Evolutionary conservation across 257 asterid genomes (phyloP), one percentile per base, ranked within the genome.

Genomic region (Paulownia fortunei): DNA sequence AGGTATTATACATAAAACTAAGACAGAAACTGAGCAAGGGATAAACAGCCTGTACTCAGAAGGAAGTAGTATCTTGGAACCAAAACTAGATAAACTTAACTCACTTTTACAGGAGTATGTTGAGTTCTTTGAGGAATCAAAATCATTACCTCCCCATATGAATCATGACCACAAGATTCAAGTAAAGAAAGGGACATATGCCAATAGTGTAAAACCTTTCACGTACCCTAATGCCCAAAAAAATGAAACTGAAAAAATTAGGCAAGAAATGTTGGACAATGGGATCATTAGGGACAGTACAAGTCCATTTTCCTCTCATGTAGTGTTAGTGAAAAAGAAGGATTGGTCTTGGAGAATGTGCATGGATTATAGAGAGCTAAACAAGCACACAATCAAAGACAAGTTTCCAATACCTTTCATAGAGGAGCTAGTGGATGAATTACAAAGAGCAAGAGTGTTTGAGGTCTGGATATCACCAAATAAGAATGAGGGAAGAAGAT

Each of bases 191-290:
- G 74, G 44, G 0, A 4, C 58, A 0, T 0, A 24, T 0, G 8
- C 74, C 0, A 5, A 24, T 2, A 23, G 3, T 2, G 10, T 23
- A 6, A 0, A 34, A 2, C 67, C 78, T 0, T 60, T 61, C 1
- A 27, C 78, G 5, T 72, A 70, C 42, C 67, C 61, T 30, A 6
- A 8, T 44, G n/a, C n/a, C n/a, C 56, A 70, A 16, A 70, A 62
- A 7, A 47, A 70, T 47, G 44, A 16, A 4, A 78, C 61, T 6
- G 82, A 78, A 5, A 47, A 30, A 8, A 44, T 78, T 10, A 30
- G 70, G 1, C 8, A 44, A 2, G 72, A 70, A 1, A 46, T 71
- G 73, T 15, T 77, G 1, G 11, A 36, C 6, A 5, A 70, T 18
- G 42, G 74, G 0, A 5, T 63, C 0, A 64, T 76, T 1, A 0